These are phyloP conservation scores for Dunaliella primolecta DNA, from an alignment of 139 green algal genomes.

Conservation along the genomic window DNA sequence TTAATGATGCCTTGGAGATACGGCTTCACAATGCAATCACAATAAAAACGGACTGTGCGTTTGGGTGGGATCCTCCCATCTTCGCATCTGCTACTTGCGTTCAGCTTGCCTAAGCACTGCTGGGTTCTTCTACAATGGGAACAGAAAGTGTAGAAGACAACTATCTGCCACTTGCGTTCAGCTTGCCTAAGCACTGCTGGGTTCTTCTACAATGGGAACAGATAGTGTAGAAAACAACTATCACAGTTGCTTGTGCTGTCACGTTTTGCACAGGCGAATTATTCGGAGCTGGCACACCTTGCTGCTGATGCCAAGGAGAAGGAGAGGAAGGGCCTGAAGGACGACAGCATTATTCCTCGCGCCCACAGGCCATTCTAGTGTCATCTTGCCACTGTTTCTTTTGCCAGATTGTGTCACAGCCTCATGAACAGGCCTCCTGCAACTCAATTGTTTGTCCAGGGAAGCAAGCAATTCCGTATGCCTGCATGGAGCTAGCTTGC, in stretches of 20 bases:
- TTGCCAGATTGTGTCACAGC: no score
- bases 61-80: background rate
- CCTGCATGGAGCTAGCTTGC: no score
- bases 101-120: background rate
- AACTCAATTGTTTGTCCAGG: no score
- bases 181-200: background rate
- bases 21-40: no score
- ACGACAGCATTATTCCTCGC: constrained; percentile 40
- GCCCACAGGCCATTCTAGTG: constrained; percentile 38
- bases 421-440: no score
- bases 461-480: no score
- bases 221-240: background rate
- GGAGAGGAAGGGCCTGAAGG: constrained; percentile 32
- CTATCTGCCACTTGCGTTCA: background rate
- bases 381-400: no score
- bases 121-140: background rate
- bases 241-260: no score
- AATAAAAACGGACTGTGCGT: no score
- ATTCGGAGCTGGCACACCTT: constrained; percentile 27
- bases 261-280: constrained; percentile 44
- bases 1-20: no score
- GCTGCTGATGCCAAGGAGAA: constrained; percentile 43
- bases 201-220: background rate
- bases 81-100: background rate
- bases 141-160: background rate